Conservation (phyloP, 1,284 basidiomycete genomes). For the Kwoniella shivajii region DNA sequence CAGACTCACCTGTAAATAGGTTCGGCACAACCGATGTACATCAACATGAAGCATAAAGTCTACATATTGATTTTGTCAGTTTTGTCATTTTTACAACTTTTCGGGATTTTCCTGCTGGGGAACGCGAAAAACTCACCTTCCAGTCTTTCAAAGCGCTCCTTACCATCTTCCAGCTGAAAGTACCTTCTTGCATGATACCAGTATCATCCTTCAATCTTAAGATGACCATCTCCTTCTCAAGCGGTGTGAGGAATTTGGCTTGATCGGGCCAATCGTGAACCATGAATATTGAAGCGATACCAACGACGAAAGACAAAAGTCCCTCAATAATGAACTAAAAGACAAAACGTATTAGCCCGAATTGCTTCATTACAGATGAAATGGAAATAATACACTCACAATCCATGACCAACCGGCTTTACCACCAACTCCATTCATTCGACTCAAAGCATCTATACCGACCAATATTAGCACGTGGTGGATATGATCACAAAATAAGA, state of each 20-base stretch:
- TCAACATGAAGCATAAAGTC: slow-evolving; percentile 36
- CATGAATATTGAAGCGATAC: slow-evolving; percentile 48
- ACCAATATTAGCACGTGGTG: not conserved
- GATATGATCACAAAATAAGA: not conserved
- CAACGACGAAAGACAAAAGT: slow-evolving; percentile 52
- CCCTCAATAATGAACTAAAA: slow-evolving; percentile 55
- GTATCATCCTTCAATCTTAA: slow-evolving; percentile 51
- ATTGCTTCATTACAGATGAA: not conserved
- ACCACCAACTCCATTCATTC: slow-evolving; percentile 55
- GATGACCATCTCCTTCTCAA: slow-evolving; percentile 51
- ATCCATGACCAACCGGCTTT: slow-evolving; percentile 57
- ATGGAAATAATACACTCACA: slow-evolving; percentile 23
- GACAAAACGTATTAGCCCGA: not conserved
- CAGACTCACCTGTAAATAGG: slow-evolving; percentile 48
- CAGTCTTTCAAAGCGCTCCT: slow-evolving; percentile 47
- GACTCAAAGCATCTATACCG: slow-evolving; percentile 21
- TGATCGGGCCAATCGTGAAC: slow-evolving; percentile 56
- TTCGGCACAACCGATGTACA: slow-evolving; percentile 53
- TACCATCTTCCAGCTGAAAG: slow-evolving; percentile 44
- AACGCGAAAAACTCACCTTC: slow-evolving; percentile 27
- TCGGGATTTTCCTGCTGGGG: not conserved
- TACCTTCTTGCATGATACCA: slow-evolving; percentile 49
- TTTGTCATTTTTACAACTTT: not conserved
- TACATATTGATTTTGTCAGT: not conserved
- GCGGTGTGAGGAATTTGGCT: slow-evolving; percentile 52